Conservation (phyloP, 139 green algal genomes). For the Auxenochlorella pyrenoidosa region DNA sequence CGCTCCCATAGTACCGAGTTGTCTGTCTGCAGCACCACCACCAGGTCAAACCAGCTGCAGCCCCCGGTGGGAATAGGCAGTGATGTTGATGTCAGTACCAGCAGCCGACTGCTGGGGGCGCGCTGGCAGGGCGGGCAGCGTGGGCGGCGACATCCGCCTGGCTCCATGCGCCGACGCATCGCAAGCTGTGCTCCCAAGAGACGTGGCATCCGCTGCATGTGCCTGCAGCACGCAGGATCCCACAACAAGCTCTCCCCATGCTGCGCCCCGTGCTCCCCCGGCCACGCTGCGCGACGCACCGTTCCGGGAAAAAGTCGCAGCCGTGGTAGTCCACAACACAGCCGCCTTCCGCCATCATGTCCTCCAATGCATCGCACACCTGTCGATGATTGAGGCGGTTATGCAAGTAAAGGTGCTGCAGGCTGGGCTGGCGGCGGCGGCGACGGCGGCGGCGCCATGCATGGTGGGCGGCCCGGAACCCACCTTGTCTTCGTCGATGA, state of each 20-base stretch:
- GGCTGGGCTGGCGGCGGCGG: not conserved
- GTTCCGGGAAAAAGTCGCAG: constrained; percentile 98
- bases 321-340: constrained; percentile 95
- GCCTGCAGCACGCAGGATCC: too few species aligned
- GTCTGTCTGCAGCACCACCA: constrained; percentile 94
- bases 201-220: not conserved
- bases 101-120: too few species aligned
- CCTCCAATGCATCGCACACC: constrained; percentile 94
- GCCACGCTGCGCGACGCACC: constrained; percentile 94
- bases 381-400: constrained; percentile 18
- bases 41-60: constrained; percentile 95
- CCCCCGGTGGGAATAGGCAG: too few species aligned
- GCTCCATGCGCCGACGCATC: too few species aligned
- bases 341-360: constrained; percentile 80
- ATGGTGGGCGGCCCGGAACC: not conserved
- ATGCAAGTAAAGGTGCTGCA: not conserved
- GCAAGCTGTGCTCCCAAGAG: too few species aligned
- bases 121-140: too few species aligned
- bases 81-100: too few species aligned
- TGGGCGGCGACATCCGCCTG: not conserved
- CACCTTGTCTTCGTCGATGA: constrained; percentile 98
- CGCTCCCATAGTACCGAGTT: constrained; percentile 92
- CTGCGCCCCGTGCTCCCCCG: constrained; percentile 67
- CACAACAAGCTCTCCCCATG: not conserved
- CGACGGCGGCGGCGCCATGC: constrained; percentile 4